A percentile compares a stretch with the other conserved stretches of the same genome.
phyloP scores from a whole-genome alignment of 306 rosid genomes.

The Ziziphus jujuba region DNA sequence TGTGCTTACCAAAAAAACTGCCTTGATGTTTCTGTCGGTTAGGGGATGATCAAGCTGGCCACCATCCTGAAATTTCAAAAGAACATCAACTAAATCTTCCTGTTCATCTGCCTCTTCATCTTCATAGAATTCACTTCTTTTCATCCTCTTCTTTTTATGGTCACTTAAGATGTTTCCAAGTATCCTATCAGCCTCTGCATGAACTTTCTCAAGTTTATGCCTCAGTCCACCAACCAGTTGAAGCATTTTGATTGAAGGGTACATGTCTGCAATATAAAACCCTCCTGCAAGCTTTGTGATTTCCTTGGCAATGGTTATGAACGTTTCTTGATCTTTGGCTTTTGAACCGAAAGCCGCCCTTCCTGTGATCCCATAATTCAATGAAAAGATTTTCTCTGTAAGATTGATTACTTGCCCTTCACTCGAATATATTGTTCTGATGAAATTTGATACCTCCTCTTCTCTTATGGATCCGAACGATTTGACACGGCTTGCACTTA shows the following conservation, averaged over 20 bases:
- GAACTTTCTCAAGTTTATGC: constrained; percentile 5
- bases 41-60: background rate
- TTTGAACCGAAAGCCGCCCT: background rate
- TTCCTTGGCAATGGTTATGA: background rate
- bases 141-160: constrained; percentile 8
- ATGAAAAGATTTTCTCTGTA: no score
- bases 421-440: constrained; percentile 16
- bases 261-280: background rate
- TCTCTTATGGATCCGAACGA: constrained; percentile 35
- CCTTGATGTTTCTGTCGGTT: constrained; percentile 25
- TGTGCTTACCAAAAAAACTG: constrained; percentile 24
- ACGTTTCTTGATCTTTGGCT: background rate
- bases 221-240: background rate
- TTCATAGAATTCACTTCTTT: background rate
- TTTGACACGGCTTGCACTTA: constrained; percentile 36
- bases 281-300: background rate
- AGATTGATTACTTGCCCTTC: background rate
- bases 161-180: constrained; percentile 23
- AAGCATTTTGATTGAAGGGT: background rate
- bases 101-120: background rate
- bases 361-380: no score
- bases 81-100: constrained; percentile 32
- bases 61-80: constrained; percentile 12
- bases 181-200: constrained; percentile 12
- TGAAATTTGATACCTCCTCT: constrained; percentile 32